Evolutionary conservation across 2,329 filamentous ascomycete species (phyloP), one percentile per base, ranked within the genome.

Genomic region (Escovopsis sp.): DNA sequence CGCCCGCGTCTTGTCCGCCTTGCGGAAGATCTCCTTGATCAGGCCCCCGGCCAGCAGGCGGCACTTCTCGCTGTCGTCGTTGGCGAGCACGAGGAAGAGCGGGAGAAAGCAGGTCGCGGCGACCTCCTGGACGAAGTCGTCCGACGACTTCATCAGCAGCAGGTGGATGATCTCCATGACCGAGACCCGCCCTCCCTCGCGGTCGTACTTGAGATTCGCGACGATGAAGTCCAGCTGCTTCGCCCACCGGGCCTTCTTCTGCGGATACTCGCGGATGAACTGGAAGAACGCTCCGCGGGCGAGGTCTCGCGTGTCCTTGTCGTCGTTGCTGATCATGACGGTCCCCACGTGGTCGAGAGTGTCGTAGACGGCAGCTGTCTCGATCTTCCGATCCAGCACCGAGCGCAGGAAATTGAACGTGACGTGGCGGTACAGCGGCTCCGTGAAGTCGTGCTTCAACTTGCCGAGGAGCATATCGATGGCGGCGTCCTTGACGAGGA

Each of bases 241-340:
- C 34, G 76, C 73, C 80, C 91, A 93, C 12, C 91, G 75, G 48
- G 79, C 83, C 61, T 87, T 88, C 54, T 83, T 86, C 59, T 96
- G 91, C 0, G 91, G 89, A 55, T 95, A 98, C 42, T 95, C 87
- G 50, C 88, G 77, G 43, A 98, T 67, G 64, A 98, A 98, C 51
- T 95, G 86, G 60, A 94, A 82, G 61, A 93, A 98, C 12, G 86
- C 82, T 18, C 86, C 86, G 44, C 91, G 75, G 12, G 89, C 88
- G 33, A 94, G 69, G 58, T 95, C 86, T 41, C 91, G 77, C 3
- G 89, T 89, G 49, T 83, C 80, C 51, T 83, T 82, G 51, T 93
- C 88, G 48, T 94, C 85, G 56, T 96, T 96, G 37, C 84, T 94
- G 44, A 98, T 83, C 88, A 96, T 96, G 59, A 95, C 82, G 4